Evolutionary conservation across 164 flowering plant genomes (phyloP).

Genomic region (Stephania cephalantha): DNA sequence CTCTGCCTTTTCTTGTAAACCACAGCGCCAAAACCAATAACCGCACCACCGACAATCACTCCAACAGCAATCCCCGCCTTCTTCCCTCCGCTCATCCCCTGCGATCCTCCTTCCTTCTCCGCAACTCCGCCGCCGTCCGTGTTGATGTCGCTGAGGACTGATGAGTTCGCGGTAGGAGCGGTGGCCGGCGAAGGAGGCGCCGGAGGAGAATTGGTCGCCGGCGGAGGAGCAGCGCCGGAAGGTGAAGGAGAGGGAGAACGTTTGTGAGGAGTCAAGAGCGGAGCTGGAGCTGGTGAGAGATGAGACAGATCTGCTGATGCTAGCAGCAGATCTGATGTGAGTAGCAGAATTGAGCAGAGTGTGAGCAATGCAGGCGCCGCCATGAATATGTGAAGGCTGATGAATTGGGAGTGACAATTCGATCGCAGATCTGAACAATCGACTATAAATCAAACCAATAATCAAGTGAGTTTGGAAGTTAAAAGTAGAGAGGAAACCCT

Average conservation of each 20-base stretch:
- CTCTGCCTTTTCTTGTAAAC: conserved; percentile 34
- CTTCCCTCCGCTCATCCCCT: conserved; percentile 29
- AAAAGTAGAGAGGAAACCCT: background rate
- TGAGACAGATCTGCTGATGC: background rate
- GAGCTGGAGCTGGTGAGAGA: background rate
- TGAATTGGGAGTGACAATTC: no score
- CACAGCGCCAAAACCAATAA: conserved; percentile 19
- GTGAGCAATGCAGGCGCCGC: background rate
- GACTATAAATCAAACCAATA: background rate
- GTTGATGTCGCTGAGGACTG: background rate
- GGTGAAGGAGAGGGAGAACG: background rate
- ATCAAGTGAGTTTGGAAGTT: background rate
- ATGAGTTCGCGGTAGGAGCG: background rate
- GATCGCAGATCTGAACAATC: background rate
- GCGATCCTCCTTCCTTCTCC: background rate
- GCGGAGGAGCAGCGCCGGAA: background rate
- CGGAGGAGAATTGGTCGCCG: background rate
- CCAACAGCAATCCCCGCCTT: conserved; percentile 34
- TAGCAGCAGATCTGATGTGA: background rate
- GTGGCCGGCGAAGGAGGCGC: background rate
- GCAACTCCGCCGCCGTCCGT: background rate
- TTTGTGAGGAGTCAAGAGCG: background rate
- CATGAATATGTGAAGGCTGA: background rate
- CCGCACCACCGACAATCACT: conserved; percentile 23
- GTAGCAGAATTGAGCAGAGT: background rate